phyloP scores from a whole-genome alignment of 2,329 filamentous ascomycete genomes.

The Cercospora sp. region DNA sequence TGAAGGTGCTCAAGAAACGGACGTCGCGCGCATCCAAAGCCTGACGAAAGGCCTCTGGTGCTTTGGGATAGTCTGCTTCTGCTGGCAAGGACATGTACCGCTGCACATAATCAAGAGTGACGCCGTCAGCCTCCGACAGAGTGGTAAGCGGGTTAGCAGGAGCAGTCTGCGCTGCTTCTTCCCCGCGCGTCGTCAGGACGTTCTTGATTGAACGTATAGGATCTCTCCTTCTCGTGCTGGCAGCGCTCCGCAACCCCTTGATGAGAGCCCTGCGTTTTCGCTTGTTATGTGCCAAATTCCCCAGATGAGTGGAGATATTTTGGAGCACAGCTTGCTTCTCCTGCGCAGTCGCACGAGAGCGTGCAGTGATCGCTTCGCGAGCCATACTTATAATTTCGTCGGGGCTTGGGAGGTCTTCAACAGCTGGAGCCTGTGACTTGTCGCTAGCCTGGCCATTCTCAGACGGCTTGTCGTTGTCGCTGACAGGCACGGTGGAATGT shows the following conservation, averaged over 20 bases:
- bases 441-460: not conserved
- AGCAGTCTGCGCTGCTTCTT: not conserved
- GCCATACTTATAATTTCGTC: conserved; percentile 11
- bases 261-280: not conserved
- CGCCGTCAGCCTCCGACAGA: not conserved
- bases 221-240: conserved; percentile 1
- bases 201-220: too few species aligned
- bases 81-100: not conserved
- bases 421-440: not conserved
- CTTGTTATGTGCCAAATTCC: not conserved
- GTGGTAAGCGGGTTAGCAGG: too few species aligned
- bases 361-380: conserved; percentile 8
- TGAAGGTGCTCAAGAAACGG: not conserved
- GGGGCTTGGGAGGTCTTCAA: not conserved
- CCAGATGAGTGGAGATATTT: not conserved
- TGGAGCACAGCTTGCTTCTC: conserved; percentile 14
- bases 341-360: not conserved
- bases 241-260: too few species aligned
- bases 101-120: not conserved
- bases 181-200: too few species aligned
- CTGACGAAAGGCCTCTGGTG: not conserved
- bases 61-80: conserved; percentile 1
- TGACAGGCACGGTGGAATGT: conserved; percentile 8
- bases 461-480: conserved; percentile 4
- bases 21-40: not conserved